These are phyloP conservation scores for Silybum marianum DNA, from an alignment of 129 eudicot genomes.

Conservation along the genomic window DNA sequence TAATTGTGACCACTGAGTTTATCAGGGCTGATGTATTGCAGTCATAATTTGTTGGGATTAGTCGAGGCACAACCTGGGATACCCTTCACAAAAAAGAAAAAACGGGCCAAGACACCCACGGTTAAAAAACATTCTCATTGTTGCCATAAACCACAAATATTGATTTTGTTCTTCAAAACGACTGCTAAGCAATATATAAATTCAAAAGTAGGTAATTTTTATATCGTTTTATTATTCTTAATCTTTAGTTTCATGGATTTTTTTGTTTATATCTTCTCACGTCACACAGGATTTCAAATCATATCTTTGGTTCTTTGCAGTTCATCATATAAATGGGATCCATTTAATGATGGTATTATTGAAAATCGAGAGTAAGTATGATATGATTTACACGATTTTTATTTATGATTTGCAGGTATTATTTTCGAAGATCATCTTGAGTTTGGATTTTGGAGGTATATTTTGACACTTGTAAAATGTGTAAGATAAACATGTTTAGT, in stretches of 20 bases:
- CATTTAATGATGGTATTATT: not conserved
- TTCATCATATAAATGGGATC: not conserved
- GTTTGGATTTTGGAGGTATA: not conserved
- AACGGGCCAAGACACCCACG: not conserved
- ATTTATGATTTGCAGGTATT: slow-evolving; percentile 42
- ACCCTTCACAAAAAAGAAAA: no score
- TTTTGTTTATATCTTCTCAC: not conserved
- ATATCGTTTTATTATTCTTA: not conserved
- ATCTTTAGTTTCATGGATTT: not conserved
- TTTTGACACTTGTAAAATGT: not conserved
- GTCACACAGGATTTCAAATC: not conserved
- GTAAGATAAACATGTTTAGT: not conserved
- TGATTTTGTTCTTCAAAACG: not conserved
- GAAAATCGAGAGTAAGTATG: not conserved
- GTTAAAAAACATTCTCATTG: not conserved
- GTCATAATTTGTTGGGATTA: no score
- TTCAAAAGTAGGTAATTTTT: not conserved
- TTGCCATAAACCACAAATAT: no score
- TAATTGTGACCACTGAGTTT: no score
- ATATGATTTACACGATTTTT: not conserved
- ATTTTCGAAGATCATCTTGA: slow-evolving; percentile 40
- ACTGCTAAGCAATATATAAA: not conserved
- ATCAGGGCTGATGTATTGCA: no score
- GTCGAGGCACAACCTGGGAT: no score
- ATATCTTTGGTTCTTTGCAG: not conserved